These are phyloP conservation scores for Colletotrichum salicis DNA, from an alignment of 2,329 filamentous ascomycete species.

Conservation along the genomic window DNA sequence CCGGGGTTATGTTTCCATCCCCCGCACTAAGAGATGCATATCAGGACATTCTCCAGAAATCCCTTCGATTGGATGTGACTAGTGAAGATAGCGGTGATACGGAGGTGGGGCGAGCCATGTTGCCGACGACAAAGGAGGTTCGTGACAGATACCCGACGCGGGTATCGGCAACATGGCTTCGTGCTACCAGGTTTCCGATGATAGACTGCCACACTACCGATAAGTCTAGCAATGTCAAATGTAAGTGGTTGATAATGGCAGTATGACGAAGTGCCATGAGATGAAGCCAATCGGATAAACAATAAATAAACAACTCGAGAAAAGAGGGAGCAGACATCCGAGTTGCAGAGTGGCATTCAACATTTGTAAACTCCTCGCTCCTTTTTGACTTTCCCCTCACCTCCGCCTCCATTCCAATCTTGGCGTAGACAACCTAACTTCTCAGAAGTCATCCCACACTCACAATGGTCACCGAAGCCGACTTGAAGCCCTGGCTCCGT, in stretches of 20 bases:
- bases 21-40: conserved; percentile 21
- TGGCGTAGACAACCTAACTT: background rate
- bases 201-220: conserved; percentile 3
- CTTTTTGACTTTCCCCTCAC: background rate
- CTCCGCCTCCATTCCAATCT: background rate
- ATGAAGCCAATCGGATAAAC: conserved; percentile 14
- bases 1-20: conserved; percentile 17
- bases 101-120: conserved; percentile 19
- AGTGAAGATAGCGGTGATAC: conserved; percentile 25
- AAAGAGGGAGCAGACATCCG: background rate
- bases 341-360: background rate
- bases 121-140: conserved; percentile 17
- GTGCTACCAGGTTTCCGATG: background rate
- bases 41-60: conserved; percentile 15
- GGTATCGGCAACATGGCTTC: conserved; percentile 20
- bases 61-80: conserved; percentile 12
- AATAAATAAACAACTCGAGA: background rate
- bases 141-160: conserved; percentile 23
- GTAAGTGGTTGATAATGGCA: background rate
- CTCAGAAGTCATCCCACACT: background rate
- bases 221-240: background rate
- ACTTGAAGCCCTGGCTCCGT: conserved; percentile 49
- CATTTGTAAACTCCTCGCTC: background rate
- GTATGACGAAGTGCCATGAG: background rate
- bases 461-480: conserved; percentile 39